Evolutionary conservation across 2,329 filamentous ascomycete genomes (phyloP), one percentile per base, ranked within the genome.

Genomic region (Gremmenia infestans): DNA sequence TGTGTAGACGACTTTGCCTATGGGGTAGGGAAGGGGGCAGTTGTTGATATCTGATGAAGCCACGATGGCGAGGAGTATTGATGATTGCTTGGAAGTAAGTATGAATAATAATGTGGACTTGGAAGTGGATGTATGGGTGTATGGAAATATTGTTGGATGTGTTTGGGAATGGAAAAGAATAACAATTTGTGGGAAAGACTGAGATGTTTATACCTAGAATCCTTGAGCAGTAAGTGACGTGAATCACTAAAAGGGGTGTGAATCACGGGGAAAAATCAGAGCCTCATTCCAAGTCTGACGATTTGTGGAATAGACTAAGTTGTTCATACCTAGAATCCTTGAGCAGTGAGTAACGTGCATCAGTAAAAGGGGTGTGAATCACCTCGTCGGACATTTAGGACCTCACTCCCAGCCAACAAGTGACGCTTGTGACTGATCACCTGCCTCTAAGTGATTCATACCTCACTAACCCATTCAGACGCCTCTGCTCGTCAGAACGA

Each of bases 1-100:
- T 5, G 55, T 60, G 32, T 59, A 49, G 35, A 62, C 36, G 15
- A 64, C 52, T 54, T 57, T 60, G 19, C n/a, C 12, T 39, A 64
- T 52, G 7, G 57, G 55, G 14, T 46, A 36, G 8, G 56, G 61
- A 3, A 60, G 51, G 14, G 42, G 11, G 32, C 36, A 49, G 15
- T 50, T 28, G 50, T 17, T 5, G 58, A 49, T 17, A 37, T 57
- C 12, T 48, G 17, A 37, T 63, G 61, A 52, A 48, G 63, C 64
- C 61, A 65, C 42, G 45, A 52, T 65, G 61, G 9, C 22, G 17
- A 23, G 28, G 11, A 32, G 28, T 11, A 32, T 32, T 40, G 5
- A 40, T 40, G 37, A 15, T 40, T 40, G 37, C n/a, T 15, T 17
- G 17, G 17, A 40, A 17, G 37, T 39, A n/a, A n/a, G 37, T 40